Conservation (phyloP, 345 rosid genomes). For the Crucihimalaya himalaica region DNA sequence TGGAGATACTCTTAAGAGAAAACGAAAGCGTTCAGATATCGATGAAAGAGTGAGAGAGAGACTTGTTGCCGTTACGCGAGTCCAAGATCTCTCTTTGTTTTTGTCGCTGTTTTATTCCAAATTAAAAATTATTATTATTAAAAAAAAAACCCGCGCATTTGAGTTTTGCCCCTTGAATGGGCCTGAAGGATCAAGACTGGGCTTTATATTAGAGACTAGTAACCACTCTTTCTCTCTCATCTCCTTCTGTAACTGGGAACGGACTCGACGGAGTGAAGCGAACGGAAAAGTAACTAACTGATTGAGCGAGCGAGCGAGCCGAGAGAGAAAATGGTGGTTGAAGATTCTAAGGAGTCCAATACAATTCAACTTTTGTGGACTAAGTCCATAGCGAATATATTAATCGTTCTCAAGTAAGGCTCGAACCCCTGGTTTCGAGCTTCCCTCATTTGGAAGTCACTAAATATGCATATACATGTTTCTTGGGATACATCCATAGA, state of each 20-base stretch:
- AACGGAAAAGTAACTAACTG: conserved; percentile 33
- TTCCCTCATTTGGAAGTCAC: no score
- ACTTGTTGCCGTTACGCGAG: conserved; percentile 38
- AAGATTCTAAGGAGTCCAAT: no score
- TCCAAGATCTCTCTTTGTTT: conserved; percentile 22
- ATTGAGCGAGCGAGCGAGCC: not conserved
- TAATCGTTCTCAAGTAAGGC: no score
- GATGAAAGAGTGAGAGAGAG: conserved; percentile 3
- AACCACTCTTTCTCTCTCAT: not conserved
- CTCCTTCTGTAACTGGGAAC: conserved; percentile 5
- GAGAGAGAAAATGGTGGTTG: conserved; percentile 26
- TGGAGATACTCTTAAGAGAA: not conserved
- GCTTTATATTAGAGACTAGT: conserved; percentile 11
- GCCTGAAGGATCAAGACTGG: not conserved
- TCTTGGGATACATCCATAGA: no score
- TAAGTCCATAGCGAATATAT: no score
- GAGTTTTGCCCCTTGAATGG: conserved; percentile 3
- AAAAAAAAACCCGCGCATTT: conserved; percentile 25
- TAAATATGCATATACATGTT: no score
- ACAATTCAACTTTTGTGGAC: no score
- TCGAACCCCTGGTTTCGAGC: no score
- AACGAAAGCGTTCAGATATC: conserved; percentile 29
- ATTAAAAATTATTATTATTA: not conserved
- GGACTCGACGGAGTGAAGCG: conserved; percentile 15
- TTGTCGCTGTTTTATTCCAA: conserved; percentile 11